These are phyloP conservation scores for Aristolochia fimbriata DNA, from an alignment of 164 flowering plant species.

Conservation along the genomic window DNA sequence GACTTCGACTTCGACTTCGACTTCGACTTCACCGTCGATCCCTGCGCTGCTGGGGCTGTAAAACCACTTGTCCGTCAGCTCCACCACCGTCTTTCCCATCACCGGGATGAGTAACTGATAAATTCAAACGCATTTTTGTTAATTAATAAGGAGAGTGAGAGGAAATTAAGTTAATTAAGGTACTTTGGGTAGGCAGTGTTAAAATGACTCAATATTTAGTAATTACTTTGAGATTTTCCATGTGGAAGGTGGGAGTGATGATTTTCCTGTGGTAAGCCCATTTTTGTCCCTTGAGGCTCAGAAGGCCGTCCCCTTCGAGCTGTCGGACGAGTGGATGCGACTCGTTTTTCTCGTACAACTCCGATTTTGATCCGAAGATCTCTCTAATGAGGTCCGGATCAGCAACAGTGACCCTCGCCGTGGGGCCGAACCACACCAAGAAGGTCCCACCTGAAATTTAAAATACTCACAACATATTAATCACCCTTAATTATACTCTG, in stretches of 20 bases:
- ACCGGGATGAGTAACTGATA: slow-evolving; percentile 52
- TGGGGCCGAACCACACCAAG: slow-evolving; percentile 95
- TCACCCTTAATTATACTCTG: neutral
- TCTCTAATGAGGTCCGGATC: slow-evolving; percentile 89
- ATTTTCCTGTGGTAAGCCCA: slow-evolving; percentile 97
- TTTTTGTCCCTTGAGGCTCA: slow-evolving; percentile 91
- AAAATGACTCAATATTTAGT: no score
- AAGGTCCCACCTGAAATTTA: slow-evolving; percentile 75
- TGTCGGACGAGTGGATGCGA: slow-evolving; percentile 75
- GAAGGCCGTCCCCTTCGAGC: slow-evolving; percentile 92
- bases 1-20: slow-evolving; percentile 75
- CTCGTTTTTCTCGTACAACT: slow-evolving; percentile 78
- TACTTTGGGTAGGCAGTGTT: no score
- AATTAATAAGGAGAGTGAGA: no score
- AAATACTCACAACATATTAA: neutral
- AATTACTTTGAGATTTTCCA: slow-evolving; percentile 91
- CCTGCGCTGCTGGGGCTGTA: no score
- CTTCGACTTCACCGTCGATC: slow-evolving; percentile 46
- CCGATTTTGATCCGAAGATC: slow-evolving; percentile 64
- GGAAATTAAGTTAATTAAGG: no score
- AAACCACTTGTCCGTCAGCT: slow-evolving; percentile 70
- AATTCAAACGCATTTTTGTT: no score
- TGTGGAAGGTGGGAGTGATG: slow-evolving; percentile 78
- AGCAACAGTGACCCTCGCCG: slow-evolving; percentile 68
- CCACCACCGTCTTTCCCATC: slow-evolving; percentile 54